Evolutionary conservation across 1,139 yeast species (phyloP).

Genomic region (Pichia sp.): DNA sequence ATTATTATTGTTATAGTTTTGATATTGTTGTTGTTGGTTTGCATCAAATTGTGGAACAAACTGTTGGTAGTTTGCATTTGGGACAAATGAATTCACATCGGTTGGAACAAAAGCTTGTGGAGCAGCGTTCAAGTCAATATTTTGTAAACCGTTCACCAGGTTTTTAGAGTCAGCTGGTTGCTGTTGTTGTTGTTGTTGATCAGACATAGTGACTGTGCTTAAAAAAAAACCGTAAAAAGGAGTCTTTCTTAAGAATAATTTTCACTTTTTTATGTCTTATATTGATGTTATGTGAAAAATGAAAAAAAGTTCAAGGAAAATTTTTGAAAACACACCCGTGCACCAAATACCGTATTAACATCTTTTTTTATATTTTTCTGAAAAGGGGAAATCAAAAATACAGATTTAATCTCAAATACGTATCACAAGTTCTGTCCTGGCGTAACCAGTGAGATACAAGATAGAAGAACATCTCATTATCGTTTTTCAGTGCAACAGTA

Average conservation of each 20-base stretch:
- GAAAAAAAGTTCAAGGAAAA: background rate
- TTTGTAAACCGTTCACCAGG: constrained; percentile 49
- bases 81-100: constrained; percentile 40
- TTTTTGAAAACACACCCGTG: background rate
- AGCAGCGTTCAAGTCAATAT: constrained; percentile 28
- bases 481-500: background rate
- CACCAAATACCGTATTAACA: background rate
- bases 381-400: background rate
- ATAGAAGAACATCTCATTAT: background rate
- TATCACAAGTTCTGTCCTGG: background rate
- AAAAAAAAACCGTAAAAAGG: background rate
- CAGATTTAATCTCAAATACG: background rate
- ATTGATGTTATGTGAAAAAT: background rate
- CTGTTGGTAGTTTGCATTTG: constrained; percentile 29
- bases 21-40: constrained; percentile 19
- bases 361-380: background rate
- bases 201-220: constrained; percentile 36
- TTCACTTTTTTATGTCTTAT: background rate
- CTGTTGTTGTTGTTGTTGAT: constrained; percentile 27
- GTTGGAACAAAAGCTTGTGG: constrained; percentile 35
- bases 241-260: background rate
- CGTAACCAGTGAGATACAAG: background rate
- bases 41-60: constrained; percentile 25
- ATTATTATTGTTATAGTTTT: constrained; percentile 22
- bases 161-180: constrained; percentile 40